Evolutionary conservation across 2,329 filamentous ascomycete species (phyloP), one percentile per base, ranked within the genome.

Genomic region (Ophiocordyceps unilateralis): DNA sequence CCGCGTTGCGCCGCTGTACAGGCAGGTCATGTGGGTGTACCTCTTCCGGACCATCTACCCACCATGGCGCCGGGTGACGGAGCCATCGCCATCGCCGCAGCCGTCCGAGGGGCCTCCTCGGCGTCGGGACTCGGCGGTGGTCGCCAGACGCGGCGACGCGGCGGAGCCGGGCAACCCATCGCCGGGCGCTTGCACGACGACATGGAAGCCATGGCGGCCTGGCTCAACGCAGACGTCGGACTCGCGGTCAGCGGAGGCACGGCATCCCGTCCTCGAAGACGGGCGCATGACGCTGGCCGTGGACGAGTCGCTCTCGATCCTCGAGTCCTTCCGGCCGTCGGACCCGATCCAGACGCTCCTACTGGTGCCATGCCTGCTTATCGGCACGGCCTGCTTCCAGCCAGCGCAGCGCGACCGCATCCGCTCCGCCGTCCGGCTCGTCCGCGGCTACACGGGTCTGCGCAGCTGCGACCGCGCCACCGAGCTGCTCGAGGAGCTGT

Each of bases 21-120:
- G 76, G 55, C 74, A 78, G 52, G 76, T 77, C 69, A 68, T 78
- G 61, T 79, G 74, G 70, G 66, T 80, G 11, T 78, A 80, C 49
- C 63, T 79, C 2, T 74, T 70, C 55, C 66, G 74, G 28, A 78
- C 76, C 6, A 71, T 78, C 34, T 74, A 74, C 45, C 74, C 74
- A 5, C 74, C 76, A 3, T 57, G 53, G 9, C 42, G 53, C 5
- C 45, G 51, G 7, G 50, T 54, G 57, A 5, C 34, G 4, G 40
- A 50, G 20, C 41, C 50, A 9, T 26, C 53, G 5, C 44, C 47
- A 28, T 47, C 45, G n/a, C 42, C 44, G 15, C 49, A 51, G 23
- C 52, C 49, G 12, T 49, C 30, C 15, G n/a, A 36, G 32, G 19
- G 1, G 12, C n/a, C n/a, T n/a, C n/a, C n/a, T 12, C 24, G 24